A percentile compares a stretch with the other conserved stretches of the same genome.
Evolutionary conservation across 164 flowering plant genomes (phyloP).

Genomic region (Magnolia officinalis): DNA sequence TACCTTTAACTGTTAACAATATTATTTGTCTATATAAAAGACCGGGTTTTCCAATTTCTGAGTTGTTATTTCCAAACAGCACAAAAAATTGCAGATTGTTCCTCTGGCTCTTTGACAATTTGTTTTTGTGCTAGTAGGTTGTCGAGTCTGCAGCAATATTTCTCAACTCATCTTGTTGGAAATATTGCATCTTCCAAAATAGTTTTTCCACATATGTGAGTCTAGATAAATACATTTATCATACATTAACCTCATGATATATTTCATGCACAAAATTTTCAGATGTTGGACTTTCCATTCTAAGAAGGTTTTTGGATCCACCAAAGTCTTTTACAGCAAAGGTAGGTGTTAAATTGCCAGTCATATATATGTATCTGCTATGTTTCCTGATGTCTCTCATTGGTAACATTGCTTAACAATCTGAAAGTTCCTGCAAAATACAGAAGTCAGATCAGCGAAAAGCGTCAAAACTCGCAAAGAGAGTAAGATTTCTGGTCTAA

Average conservation of each 20-base stretch:
- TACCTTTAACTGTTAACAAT: too few species aligned
- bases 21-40: too few species aligned
- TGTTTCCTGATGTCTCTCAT: slow-evolving; percentile 7
- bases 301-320: slow-evolving; percentile 71
- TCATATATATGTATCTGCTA: slow-evolving; percentile 4
- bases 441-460: slow-evolving; percentile 64
- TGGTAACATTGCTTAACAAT: slow-evolving; percentile 24
- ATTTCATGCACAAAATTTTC: slow-evolving; percentile 22
- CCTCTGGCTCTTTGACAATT: background rate
- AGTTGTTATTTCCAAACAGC: background rate
- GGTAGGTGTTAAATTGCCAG: slow-evolving; percentile 38
- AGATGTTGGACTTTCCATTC: slow-evolving; percentile 91
- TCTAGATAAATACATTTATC: background rate
- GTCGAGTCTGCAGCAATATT: background rate
- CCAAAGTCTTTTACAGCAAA: slow-evolving; percentile 41
- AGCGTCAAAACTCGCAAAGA: slow-evolving; percentile 82
- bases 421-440: slow-evolving; percentile 36
- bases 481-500: slow-evolving; percentile 46
- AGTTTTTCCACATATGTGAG: background rate
- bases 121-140: background rate
- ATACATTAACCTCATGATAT: background rate
- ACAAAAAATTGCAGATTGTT: background rate
- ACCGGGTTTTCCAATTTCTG: background rate
- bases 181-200: background rate
- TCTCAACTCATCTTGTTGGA: background rate